Conservation (phyloP, 1,284 basidiomycete genomes). For the Leccinum fallax region DNA sequence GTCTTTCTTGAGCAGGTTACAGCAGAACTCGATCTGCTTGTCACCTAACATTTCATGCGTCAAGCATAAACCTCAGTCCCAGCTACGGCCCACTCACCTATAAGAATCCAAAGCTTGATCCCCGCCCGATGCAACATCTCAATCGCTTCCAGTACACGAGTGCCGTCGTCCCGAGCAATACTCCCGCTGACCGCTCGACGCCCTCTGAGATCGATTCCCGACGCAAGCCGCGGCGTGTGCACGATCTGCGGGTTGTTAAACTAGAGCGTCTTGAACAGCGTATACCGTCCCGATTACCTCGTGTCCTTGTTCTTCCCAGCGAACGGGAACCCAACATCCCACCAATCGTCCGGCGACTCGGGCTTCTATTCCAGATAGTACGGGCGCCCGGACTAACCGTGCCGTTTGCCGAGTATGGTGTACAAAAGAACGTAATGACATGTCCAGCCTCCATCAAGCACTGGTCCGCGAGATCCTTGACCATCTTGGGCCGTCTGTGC, state of each 20-base stretch:
- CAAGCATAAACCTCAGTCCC: no score
- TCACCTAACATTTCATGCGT: constrained; percentile 58
- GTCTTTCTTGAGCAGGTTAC: constrained; percentile 86
- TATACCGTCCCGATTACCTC: constrained; percentile 88
- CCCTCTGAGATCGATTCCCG: constrained; percentile 65
- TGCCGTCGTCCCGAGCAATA: constrained; percentile 84
- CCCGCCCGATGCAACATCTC: constrained; percentile 90
- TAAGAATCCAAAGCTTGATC: constrained; percentile 80
- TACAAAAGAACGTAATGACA: constrained; percentile 88
- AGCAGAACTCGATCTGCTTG: constrained; percentile 93
- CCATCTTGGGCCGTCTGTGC: constrained; percentile 75
- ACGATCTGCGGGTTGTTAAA: constrained; percentile 77
- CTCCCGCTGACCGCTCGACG: constrained; percentile 83
- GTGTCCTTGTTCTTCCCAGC: constrained; percentile 73
- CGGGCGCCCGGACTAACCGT: constrained; percentile 65
- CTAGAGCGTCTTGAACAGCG: constrained; percentile 81
- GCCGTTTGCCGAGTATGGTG: constrained; percentile 80
- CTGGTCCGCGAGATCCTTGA: constrained; percentile 71
- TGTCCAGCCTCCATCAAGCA: constrained; percentile 64
- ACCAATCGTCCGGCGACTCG: constrained; percentile 97
- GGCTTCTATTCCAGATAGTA: constrained; percentile 89
- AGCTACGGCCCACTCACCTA: constrained; percentile 43
- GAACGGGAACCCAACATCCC: constrained; percentile 93
- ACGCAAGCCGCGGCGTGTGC: constrained; percentile 76
- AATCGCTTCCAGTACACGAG: constrained; percentile 94